phyloP scores from a whole-genome alignment of 129 eudicot genomes.

The Deinandra increscens region DNA sequence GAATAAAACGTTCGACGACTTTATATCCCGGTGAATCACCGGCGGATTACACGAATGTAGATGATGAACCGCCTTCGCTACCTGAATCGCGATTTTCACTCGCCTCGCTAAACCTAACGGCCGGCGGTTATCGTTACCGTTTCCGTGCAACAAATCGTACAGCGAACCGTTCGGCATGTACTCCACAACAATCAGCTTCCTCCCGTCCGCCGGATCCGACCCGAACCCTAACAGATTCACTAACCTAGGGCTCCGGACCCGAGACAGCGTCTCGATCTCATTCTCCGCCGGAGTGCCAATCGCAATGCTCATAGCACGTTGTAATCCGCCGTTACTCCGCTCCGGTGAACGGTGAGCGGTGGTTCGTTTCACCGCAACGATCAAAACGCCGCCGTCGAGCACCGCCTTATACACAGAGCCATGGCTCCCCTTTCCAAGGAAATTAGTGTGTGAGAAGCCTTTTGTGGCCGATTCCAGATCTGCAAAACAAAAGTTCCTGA shows the following conservation, averaged over 20 bases:
- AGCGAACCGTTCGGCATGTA: slow-evolving; percentile 87
- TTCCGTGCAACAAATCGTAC: slow-evolving; percentile 54
- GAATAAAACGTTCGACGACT: slow-evolving; percentile 78
- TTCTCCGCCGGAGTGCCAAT: slow-evolving; percentile 65
- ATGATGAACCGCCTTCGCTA: slow-evolving; percentile 65
- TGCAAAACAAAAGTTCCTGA: slow-evolving; percentile 43
- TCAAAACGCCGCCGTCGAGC: slow-evolving; percentile 35
- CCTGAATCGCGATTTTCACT: slow-evolving; percentile 56
- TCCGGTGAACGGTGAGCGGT: slow-evolving; percentile 13
- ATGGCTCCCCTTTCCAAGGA: slow-evolving; percentile 89
- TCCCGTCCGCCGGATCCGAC: slow-evolving; percentile 27
- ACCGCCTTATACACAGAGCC: slow-evolving; percentile 65
- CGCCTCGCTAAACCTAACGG: slow-evolving; percentile 58
- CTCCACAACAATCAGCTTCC: slow-evolving; percentile 61
- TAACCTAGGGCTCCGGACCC: slow-evolving; percentile 55
- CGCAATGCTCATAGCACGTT: neutral
- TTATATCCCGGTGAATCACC: slow-evolving; percentile 84
- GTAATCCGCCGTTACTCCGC: neutral
- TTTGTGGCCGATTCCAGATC: slow-evolving; percentile 68
- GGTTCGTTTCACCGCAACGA: slow-evolving; percentile 63
- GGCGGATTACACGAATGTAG: slow-evolving; percentile 69
- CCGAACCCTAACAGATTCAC: slow-evolving; percentile 74
- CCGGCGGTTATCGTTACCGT: neutral
- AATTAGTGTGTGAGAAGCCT: slow-evolving; percentile 48
- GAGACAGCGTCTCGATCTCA: slow-evolving; percentile 75